Evolutionary conservation across 176 grass and related monocot species (phyloP), one percentile per base, ranked within the genome.

Genomic region (Cymbopogon citratus): DNA sequence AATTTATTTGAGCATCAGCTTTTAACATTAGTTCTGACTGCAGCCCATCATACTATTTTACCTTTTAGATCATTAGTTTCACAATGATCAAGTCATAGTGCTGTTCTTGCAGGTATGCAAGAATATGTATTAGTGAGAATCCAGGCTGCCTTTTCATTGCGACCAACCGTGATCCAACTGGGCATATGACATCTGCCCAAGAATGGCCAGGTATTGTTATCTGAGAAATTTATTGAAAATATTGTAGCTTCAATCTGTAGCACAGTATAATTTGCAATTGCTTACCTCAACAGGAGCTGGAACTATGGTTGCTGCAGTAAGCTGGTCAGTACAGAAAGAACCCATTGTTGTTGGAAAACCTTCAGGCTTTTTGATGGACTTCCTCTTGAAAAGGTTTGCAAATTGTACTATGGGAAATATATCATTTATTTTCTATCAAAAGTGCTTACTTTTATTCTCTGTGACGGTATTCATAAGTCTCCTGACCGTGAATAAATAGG

Each of bases 101-200:
- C 33, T 79, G 8, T 36, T 84, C 75, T 88, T 73, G 79, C 76
- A 98, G 95, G 79, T 98, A 98, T 74, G 88, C 95, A 74, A 98
- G 84, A 76, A 87, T 84, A 66, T 98, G 92, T 85, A 93, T 94
- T 39, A 89, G 90, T 88, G 86, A 98, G 84, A 98, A 98, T 75
- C 92, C 95, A 61, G 88, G 90, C 38, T 98, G 95, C 79, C 92
- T 98, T 93, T 98, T 98, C 68, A 86, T 98, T 74, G 95, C 95
- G 4, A 98, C 95, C 19, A 98, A 98, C 71, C 72, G 92, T 82
- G 95, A 98, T 80, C 59, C 95, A 68, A 87, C 83, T 88, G 95
- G 95, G 33, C 86, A 98, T 89, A 82, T 94, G 65, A 98, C 90
- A 48, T 80, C 89, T 19, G 70, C 77, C 60, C 95, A 98, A 93